phyloP scores from a whole-genome alignment of 495 filamentous ascomycete genomes.

The Penicillium herquei region DNA sequence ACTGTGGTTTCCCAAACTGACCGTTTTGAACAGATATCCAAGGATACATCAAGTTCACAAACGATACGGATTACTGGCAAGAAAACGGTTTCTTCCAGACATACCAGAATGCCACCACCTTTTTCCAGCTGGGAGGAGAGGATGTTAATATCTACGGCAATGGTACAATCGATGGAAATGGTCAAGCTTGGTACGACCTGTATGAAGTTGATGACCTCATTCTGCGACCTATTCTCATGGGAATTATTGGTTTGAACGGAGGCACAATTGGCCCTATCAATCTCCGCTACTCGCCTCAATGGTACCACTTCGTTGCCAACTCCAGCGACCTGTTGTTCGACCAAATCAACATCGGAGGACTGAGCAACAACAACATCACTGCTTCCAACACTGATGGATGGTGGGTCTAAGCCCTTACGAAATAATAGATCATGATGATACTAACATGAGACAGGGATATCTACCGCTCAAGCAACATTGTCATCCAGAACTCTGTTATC shows the following conservation, averaged over 20 bases:
- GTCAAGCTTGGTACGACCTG: slow-evolving; percentile 69
- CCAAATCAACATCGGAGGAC: slow-evolving; percentile 61
- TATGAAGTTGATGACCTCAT: slow-evolving; percentile 54
- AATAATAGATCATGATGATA: not conserved
- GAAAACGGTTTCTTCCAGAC: slow-evolving; percentile 55
- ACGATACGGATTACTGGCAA: slow-evolving; percentile 69
- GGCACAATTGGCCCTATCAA: slow-evolving; percentile 61
- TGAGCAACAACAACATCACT: slow-evolving; percentile 46
- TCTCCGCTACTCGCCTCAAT: slow-evolving; percentile 63
- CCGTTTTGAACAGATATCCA: slow-evolving; percentile 42
- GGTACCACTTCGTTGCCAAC: slow-evolving; percentile 68
- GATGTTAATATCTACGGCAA: slow-evolving; percentile 69
- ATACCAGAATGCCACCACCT: slow-evolving; percentile 66
- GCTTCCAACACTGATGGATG: slow-evolving; percentile 72
- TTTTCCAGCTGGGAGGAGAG: slow-evolving; percentile 67
- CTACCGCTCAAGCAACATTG: slow-evolving; percentile 59
- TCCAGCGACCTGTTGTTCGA: slow-evolving; percentile 64
- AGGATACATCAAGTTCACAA: slow-evolving; percentile 57
- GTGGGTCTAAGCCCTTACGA: slow-evolving; percentile 21
- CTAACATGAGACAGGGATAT: slow-evolving; percentile 45
- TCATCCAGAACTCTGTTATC: slow-evolving; percentile 67
- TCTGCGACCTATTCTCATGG: slow-evolving; percentile 59
- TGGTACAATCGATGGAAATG: slow-evolving; percentile 63
- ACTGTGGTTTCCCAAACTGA: not conserved
- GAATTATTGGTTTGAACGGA: slow-evolving; percentile 60